phyloP scores from a whole-genome alignment of 495 filamentous ascomycete species.

The Arthonia radiata region DNA sequence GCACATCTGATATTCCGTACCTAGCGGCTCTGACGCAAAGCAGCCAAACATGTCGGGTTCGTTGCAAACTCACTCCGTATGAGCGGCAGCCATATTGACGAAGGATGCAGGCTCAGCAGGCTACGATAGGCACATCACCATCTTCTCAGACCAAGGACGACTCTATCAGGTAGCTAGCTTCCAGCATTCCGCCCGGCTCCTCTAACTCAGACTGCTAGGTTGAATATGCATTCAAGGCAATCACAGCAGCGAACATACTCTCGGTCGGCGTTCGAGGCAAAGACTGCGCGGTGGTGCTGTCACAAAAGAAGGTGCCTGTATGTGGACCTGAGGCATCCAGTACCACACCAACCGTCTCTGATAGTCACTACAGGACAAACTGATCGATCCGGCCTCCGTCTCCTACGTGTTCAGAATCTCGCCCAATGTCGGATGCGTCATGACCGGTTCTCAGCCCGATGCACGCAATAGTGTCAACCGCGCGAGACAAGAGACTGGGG shows the following conservation, averaged over 20 bases:
- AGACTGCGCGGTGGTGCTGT: conserved; percentile 86
- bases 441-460: conserved; percentile 97
- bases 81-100: too few relatives aligned
- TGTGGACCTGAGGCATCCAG: conserved; percentile 14
- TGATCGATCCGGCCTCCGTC: conserved; percentile 92
- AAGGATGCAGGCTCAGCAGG: conserved; percentile 53
- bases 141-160: conserved; percentile 96
- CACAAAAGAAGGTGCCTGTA: conserved; percentile 98
- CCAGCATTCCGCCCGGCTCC: conserved; percentile 1
- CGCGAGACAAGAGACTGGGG: conserved; percentile 82
- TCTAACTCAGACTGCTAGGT: conserved; percentile 1
- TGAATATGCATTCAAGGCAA: conserved; percentile 99
- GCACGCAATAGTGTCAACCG: conserved; percentile 76
- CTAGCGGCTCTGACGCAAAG: conserved; percentile 1
- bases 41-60: conserved; percentile 2
- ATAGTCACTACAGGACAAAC: conserved; percentile 51
- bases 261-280: conserved; percentile 89
- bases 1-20: conserved; percentile 1
- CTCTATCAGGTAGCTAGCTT: conserved; percentile 87
- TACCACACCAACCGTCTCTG: conserved; percentile 1
- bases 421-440: conserved; percentile 87
- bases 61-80: too few relatives aligned
- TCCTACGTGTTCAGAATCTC: conserved; percentile 94
- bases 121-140: conserved; percentile 96
- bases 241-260: conserved; percentile 96